Evolutionary conservation across 2,329 filamentous ascomycete species (phyloP), one percentile per base, ranked within the genome.

Genomic region (Arthroderma uncinatum): DNA sequence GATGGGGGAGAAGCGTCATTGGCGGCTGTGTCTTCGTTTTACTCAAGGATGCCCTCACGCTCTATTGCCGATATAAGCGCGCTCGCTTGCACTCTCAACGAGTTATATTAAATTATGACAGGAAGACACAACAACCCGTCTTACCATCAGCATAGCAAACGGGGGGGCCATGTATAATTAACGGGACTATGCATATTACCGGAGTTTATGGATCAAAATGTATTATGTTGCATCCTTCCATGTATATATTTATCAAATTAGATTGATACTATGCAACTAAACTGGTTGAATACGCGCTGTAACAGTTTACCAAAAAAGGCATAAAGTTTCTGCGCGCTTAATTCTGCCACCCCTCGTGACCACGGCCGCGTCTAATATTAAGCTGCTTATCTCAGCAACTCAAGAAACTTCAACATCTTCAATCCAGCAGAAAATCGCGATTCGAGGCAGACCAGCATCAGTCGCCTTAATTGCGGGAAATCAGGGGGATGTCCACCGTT

Each of bases 11-110:
- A 57, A 96, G 88, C 65, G 76, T 98, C 2, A 79, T 93, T 0
- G 93, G 93, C 1, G 93, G 93, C 0, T 93, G 89, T 67, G 73
- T 95, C 19, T 95, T 92, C 65, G 84, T 97, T 14, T 84, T 95
- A 8, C 71, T 95, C 55, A 93, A 92, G 70, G 83, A 85, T 68
- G 79, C 79, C 5, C 64, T 85, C 34, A 72, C 82, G 63, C 70
- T 85, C 1, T 85, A 85, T 64, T 82, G 74, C 53, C 71, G 75
- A 57, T 78, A 75, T 72, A 75, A 73, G 60, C 62, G 76, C 47
- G 75, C 76, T 0, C 73, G 76, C 60, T 69, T 71, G 37, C 76
- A 78, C 65, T 68, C 73, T 52, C 71, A 72, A 57, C 68, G 76
- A 56, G 74, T 70, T 61, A 71, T 78, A 52, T 59, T 77, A 61